Conservation (phyloP, 257 asterid genomes). For the Cordia subcordata region DNA sequence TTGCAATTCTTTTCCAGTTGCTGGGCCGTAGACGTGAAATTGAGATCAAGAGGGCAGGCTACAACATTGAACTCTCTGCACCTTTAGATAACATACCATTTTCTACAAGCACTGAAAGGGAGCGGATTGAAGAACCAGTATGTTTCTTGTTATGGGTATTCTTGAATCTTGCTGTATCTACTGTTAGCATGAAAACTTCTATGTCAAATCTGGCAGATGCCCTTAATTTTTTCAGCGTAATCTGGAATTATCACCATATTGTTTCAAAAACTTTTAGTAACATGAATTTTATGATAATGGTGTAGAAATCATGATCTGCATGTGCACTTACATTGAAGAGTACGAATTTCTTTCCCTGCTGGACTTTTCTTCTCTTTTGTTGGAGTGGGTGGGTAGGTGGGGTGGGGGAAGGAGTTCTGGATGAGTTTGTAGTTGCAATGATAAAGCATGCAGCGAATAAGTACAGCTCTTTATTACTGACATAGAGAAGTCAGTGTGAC, state of each 20-base stretch:
- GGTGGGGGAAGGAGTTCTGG: too few relatives aligned
- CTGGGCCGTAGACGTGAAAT: slow-evolving; percentile 92
- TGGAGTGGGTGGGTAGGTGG: too few relatives aligned
- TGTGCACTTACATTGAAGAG: too few relatives aligned
- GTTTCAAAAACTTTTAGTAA: not conserved
- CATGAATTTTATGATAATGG: not conserved
- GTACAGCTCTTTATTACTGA: too few relatives aligned
- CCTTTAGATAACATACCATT: slow-evolving; percentile 93
- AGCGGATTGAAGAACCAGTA: slow-evolving; percentile 89
- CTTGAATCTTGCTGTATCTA: not conserved
- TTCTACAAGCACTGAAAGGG: slow-evolving; percentile 72
- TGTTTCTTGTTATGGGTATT: slow-evolving; percentile 24
- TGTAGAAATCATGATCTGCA: too few relatives aligned
- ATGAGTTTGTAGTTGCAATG: too few relatives aligned
- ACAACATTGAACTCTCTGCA: slow-evolving; percentile 73
- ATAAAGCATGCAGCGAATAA: too few relatives aligned
- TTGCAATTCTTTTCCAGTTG: slow-evolving; percentile 43
- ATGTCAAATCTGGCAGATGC: not conserved
- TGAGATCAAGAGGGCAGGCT: slow-evolving; percentile 81
- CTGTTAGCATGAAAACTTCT: not conserved
- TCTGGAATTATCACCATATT: not conserved
- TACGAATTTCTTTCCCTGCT: too few relatives aligned
- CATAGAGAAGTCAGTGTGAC: too few relatives aligned
- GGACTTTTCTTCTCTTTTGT: too few relatives aligned
- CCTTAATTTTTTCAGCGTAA: not conserved